Base-by-base conservation (phyloP, 2,329 filamentous ascomycete genomes). In the Pezicula carpinea region DNA sequence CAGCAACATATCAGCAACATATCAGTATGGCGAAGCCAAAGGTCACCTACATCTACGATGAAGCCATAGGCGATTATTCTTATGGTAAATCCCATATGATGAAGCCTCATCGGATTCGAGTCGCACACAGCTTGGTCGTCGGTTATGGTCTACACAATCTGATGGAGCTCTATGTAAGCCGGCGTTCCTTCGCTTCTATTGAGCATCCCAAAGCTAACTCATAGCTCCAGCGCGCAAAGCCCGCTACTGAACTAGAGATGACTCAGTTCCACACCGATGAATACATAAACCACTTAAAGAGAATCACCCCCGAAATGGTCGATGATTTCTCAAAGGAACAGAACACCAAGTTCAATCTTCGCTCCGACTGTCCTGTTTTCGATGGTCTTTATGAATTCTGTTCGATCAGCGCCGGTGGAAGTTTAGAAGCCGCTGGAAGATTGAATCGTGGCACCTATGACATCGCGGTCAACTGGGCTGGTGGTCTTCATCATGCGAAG, bases 231-330 rank as follows among this genome's bases (percentile, higher is more conserved):
- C 83, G 87, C 52, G 87, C 87, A 46, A 92, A 92, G 73, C 87
- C 89, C 8, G 93, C 93, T n/a, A 91, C 85, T 26, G 82, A 85
- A 54, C 85, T 93, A 59, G 91, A 97, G 66, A 87, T 99, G 76
- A 88, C 85, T 44, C 87, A 93, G 52, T 99, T 97, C 63, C 93
- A 99, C 66, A 93, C 89, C 43, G 82, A 88, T 64, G 91, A 96
- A 61, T 99, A 99, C 68, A 89, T 99, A 53, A 89, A 96, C 46
- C 99, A 97, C 63, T 75, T 99, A 15, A 87, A 78, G 70, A 95
- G 93, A 59, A 93, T 99, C 46, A 97, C 93, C 0, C 95, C 93
- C 1, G 93, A 99, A 71, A 99, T 97, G 65, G 97, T 97, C 89
- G 93, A 99, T 59, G 80, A 80, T 55, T 97, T 89, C 64, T 80